A percentile compares a stretch with the other conserved stretches of the same genome.
Evolutionary conservation across 495 filamentous ascomycete species (phyloP).

Genomic region (Trichocladium uniseriatum): DNA sequence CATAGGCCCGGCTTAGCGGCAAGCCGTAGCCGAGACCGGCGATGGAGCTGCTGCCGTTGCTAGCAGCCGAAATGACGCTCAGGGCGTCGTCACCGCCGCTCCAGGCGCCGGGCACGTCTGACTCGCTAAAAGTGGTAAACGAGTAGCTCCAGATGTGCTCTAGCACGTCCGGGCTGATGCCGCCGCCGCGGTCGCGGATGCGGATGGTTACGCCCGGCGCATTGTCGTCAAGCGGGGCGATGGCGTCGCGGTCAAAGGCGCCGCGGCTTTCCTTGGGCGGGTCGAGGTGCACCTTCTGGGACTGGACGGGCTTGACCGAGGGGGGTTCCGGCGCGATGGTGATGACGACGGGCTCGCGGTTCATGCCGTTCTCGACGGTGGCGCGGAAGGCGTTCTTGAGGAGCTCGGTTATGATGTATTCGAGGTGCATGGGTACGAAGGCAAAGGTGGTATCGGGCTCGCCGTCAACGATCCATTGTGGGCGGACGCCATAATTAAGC

Average conservation of each 20-base stretch:
- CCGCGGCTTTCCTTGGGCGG: conserved; percentile 51
- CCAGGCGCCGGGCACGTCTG: conserved; percentile 32
- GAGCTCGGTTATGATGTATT: conserved; percentile 94
- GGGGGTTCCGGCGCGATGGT: conserved; percentile 85
- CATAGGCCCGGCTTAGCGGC: conserved; percentile 86
- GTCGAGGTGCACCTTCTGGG: conserved; percentile 73
- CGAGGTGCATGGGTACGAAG: conserved; percentile 87
- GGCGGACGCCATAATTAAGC: conserved; percentile 85
- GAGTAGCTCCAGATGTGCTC: conserved; percentile 91
- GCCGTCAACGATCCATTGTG: conserved; percentile 70
- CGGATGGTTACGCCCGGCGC: conserved; percentile 88
- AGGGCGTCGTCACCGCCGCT: conserved; percentile 49
- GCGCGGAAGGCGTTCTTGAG: conserved; percentile 96
- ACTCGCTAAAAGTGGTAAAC: conserved; percentile 86
- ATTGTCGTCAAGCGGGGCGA: conserved; percentile 49
- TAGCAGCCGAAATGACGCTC: conserved; percentile 58
- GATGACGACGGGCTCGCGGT: conserved; percentile 73
- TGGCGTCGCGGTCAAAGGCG: conserved; percentile 37
- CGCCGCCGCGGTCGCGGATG: conserved; percentile 90
- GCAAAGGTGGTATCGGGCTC: conserved; percentile 74
- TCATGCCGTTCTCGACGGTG: conserved; percentile 71
- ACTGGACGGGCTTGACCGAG: background rate
- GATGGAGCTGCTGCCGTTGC: conserved; percentile 64
- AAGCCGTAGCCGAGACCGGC: conserved; percentile 90
- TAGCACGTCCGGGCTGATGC: conserved; percentile 72